phyloP scores from a whole-genome alignment of 108 stramenopile genomes.

The Aureococcus anophagefferens region DNA sequence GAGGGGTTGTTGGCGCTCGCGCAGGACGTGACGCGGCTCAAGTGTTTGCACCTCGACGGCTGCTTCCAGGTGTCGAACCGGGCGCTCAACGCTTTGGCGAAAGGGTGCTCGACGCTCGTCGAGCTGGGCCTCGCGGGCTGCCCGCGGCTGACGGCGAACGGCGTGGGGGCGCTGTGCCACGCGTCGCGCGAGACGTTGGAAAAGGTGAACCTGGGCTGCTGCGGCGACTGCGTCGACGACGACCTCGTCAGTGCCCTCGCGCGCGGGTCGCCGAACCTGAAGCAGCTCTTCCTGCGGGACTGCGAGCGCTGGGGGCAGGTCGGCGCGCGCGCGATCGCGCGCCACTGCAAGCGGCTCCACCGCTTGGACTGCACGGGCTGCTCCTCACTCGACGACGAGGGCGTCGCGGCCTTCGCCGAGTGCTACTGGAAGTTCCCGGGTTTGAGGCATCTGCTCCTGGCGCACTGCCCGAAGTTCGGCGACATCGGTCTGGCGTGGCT shows the following conservation, averaged over 20 bases:
- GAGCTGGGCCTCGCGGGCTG: slow-evolving; percentile 41
- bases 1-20: slow-evolving; percentile 44
- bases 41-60: slow-evolving; percentile 33
- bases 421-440: slow-evolving; percentile 32
- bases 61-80: slow-evolving; percentile 29
- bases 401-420: slow-evolving; percentile 28
- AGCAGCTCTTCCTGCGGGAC: slow-evolving; percentile 23
- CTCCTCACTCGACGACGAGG: slow-evolving; percentile 24
- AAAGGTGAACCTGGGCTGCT: slow-evolving; percentile 30
- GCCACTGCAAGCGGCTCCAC: slow-evolving; percentile 22
- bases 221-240: slow-evolving; percentile 45
- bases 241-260: slow-evolving; percentile 22
- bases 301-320: slow-evolving; percentile 33
- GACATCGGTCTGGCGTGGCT: slow-evolving; percentile 41
- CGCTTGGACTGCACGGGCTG: slow-evolving; percentile 36
- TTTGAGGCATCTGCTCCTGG: slow-evolving; percentile 22
- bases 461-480: slow-evolving; percentile 26
- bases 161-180: slow-evolving; percentile 19
- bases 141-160: slow-evolving; percentile 27
- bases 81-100: slow-evolving; percentile 28
- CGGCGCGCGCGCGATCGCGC: slow-evolving; percentile 24
- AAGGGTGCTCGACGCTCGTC: slow-evolving; percentile 18
- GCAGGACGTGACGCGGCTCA: slow-evolving; percentile 18
- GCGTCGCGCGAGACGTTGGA: slow-evolving; percentile 16
- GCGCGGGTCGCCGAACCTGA: slow-evolving; percentile 10